Percentiles rank a stretch among this genome's conserved stretches.
Evolutionary conservation across 1,139 yeast species (phyloP).

Genomic region (Komagataea norvegica): DNA sequence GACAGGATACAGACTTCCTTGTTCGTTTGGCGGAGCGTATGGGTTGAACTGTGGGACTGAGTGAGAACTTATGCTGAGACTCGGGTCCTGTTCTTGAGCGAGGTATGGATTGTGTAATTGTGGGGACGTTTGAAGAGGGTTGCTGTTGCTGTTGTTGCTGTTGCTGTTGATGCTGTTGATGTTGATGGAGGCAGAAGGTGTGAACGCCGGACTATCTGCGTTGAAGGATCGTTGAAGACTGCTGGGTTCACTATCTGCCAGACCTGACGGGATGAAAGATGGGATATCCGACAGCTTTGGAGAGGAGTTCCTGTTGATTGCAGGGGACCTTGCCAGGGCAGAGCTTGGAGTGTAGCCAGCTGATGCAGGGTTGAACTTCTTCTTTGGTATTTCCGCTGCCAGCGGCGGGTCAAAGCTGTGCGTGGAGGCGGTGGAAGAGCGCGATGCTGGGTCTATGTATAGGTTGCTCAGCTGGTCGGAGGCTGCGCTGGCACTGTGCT

Average conservation of each 20-base stretch:
- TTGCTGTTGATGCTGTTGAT: no score
- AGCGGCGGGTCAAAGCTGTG: slow-evolving; percentile 7
- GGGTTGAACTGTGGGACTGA: slow-evolving; percentile 13
- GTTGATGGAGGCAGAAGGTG: slow-evolving; percentile 31
- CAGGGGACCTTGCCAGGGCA: slow-evolving; percentile 2
- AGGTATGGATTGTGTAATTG: slow-evolving; percentile 10
- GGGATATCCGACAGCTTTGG: slow-evolving; percentile 55
- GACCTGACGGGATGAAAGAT: slow-evolving; percentile 45
- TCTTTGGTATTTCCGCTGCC: slow-evolving; percentile 16
- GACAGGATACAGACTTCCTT: slow-evolving; percentile 1
- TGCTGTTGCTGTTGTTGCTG: no score
- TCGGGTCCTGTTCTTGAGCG: slow-evolving; percentile 6
- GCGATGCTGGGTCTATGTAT: no score
- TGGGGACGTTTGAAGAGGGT: slow-evolving; percentile 12
- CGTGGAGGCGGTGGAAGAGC: no score
- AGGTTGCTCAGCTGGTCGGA: no score
- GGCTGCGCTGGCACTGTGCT: slow-evolving; percentile 9
- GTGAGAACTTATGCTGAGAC: background rate
- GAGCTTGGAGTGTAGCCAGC: slow-evolving; percentile 30
- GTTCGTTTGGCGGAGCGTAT: slow-evolving; percentile 12
- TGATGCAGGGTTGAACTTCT: slow-evolving; percentile 30
- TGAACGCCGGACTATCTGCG: slow-evolving; percentile 32
- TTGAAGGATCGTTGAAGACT: slow-evolving; percentile 5
- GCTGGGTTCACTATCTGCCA: background rate
- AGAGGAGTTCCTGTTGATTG: slow-evolving; percentile 30